Conservation (phyloP, 129 eudicot species). For the Ambrosia trifida region DNA sequence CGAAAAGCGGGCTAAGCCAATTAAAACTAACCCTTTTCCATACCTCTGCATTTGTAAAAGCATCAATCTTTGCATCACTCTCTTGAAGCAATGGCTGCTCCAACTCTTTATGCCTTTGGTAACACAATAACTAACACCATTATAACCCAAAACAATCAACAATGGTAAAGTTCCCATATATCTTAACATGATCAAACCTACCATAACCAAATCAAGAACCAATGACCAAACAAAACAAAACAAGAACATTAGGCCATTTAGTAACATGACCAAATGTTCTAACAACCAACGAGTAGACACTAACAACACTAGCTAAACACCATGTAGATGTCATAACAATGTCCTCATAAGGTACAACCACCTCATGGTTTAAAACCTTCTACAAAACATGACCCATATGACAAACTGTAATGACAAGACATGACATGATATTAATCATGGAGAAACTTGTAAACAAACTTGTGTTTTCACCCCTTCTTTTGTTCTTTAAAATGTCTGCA, state of each 20-base stretch:
- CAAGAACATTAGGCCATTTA: conserved; percentile 63
- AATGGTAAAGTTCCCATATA: conserved; percentile 57
- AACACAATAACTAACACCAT: conserved; percentile 35
- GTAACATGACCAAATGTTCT: conserved; percentile 17
- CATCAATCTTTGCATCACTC: conserved; percentile 24
- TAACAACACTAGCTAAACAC: conserved; percentile 49
- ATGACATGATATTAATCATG: conserved; percentile 40
- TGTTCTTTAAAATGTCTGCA: conserved; percentile 35
- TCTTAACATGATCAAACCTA: no score
- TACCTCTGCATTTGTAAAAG: conserved; percentile 63
- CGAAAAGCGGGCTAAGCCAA: conserved; percentile 87
- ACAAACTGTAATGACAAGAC: conserved; percentile 37
- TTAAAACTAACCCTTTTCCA: conserved; percentile 65
- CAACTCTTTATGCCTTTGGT: conserved; percentile 21
- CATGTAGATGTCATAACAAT: conserved; percentile 45
- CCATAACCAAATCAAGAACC: conserved; percentile 36
- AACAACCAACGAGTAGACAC: conserved; percentile 36
- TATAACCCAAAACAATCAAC: conserved; percentile 47
- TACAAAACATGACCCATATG: conserved; percentile 45
- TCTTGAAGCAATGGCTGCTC: conserved; percentile 55
- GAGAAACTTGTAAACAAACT: conserved; percentile 16
- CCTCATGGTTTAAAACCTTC: conserved; percentile 34
- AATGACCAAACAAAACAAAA: conserved; percentile 59
- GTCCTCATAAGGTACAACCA: conserved; percentile 33
- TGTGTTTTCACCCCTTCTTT: conserved; percentile 29